Percentiles rank a stretch among this genome's conserved stretches.
phyloP scores from a whole-genome alignment of 257 asterid genomes.

The Forsythia suspensa region DNA sequence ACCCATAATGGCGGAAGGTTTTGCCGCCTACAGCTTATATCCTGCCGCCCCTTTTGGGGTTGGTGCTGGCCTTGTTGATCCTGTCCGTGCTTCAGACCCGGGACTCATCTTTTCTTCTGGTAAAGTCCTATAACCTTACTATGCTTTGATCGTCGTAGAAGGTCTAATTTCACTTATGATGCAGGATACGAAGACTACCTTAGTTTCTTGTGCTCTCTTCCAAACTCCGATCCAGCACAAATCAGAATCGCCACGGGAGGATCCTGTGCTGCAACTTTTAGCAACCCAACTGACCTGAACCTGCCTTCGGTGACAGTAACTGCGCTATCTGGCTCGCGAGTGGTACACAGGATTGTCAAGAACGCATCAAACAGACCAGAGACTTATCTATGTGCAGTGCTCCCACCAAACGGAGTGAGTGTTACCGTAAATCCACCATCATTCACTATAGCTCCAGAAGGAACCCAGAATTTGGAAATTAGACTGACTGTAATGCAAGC shows the following conservation, averaged over 20 bases:
- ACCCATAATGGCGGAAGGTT: constrained; percentile 83
- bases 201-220: constrained; percentile 76
- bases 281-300: constrained; percentile 71
- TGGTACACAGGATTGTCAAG: constrained; percentile 49
- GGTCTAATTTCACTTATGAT: constrained; percentile 13
- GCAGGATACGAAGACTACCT: constrained; percentile 74
- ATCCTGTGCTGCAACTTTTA: constrained; percentile 49
- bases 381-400: constrained; percentile 58
- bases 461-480: constrained; percentile 54
- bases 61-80: constrained; percentile 84
- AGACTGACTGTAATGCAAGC: constrained; percentile 46
- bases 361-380: constrained; percentile 67
- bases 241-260: constrained; percentile 71
- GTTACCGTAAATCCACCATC: constrained; percentile 57
- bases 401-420: constrained; percentile 57
- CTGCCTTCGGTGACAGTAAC: constrained; percentile 80
- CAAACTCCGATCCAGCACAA: constrained; percentile 52
- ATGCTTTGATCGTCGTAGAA: background rate
- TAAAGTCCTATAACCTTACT: constrained; percentile 9
- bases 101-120: constrained; percentile 78
- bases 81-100: constrained; percentile 65
- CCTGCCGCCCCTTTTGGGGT: constrained; percentile 83
- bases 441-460: constrained; percentile 66
- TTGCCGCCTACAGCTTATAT: constrained; percentile 39
- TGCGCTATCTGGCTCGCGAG: constrained; percentile 57